Evolutionary conservation across 2,329 filamentous ascomycete species (phyloP), one percentile per base, ranked within the genome.

Genomic region (Didymella keratinophila): DNA sequence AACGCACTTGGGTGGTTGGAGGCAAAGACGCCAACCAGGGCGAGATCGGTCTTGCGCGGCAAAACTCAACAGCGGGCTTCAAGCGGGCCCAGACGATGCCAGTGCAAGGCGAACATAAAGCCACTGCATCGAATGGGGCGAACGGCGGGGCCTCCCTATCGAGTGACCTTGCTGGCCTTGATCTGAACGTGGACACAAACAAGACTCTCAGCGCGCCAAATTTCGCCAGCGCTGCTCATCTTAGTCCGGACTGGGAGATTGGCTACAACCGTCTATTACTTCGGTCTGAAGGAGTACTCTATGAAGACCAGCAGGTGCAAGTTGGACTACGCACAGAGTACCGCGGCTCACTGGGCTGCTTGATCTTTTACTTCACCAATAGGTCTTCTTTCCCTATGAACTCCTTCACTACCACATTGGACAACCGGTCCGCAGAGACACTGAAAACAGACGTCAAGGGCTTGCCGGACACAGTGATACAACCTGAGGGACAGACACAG

Each of bases 1-100:
- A 96, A 80, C 87, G 94, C 61, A 98, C 95, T 1, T 99, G 95
- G 95, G 89, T 97, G 25, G 91, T 98, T n/a, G 94, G 94, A 62
- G 94, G 93, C 60, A 97, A 97, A 79, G 93, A 96, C 74, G 94
- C 93, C 56, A 97, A 97, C 74, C 82, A 87, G 1, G 92, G 96
- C 71, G 93, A 97, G 75, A 86, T 96, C 59, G 87, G 86, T 63
- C 86, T 97, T 78, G 89, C 88, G 28, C 63, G 68, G 44, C 92
- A 95, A 76, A 89, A 89, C 61, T 68, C 68, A 14, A 65, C 64
- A 34, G 88, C 89, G 11, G 91, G 91, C 12, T 84, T 97, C 56
- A 96, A 94, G 80, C 89, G 94, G 67, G 89, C 91, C 1, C 97
- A 97, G 72, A 96, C 88, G 65, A 78, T 78, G 59, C 72, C 77